Evolutionary conservation across 2,329 filamentous ascomycete species (phyloP).

Genomic region (Colletotrichum shisoi): DNA sequence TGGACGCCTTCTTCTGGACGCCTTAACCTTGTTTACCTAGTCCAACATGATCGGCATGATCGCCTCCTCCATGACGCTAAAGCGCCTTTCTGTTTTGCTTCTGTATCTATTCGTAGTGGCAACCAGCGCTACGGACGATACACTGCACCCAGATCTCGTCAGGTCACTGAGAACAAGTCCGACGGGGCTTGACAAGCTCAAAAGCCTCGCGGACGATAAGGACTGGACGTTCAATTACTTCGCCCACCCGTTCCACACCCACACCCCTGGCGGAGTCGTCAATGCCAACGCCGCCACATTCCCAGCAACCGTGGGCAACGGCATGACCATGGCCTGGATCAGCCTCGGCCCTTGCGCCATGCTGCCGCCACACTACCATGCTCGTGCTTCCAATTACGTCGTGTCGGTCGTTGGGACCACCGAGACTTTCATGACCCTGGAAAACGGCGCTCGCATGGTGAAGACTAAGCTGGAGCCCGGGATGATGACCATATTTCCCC

Average conservation of each 20-base stretch:
- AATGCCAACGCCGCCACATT: slow-evolving; percentile 62
- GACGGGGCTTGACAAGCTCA: slow-evolving; percentile 56
- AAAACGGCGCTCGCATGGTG: slow-evolving; percentile 58
- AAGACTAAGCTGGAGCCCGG: slow-evolving; percentile 52
- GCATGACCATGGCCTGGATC: slow-evolving; percentile 57
- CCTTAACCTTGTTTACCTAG: slow-evolving; percentile 28
- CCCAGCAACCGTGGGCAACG: slow-evolving; percentile 56
- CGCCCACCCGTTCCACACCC: slow-evolving; percentile 52
- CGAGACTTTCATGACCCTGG: slow-evolving; percentile 60
- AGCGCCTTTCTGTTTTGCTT: not conserved
- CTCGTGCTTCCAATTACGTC: slow-evolving; percentile 59
- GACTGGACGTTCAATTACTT: slow-evolving; percentile 62
- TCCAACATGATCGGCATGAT: slow-evolving; percentile 11
- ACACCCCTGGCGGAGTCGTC: slow-evolving; percentile 57
- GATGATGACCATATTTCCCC: slow-evolving; percentile 60
- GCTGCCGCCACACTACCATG: slow-evolving; percentile 60
- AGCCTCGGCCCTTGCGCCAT: slow-evolving; percentile 61
- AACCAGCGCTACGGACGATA: slow-evolving; percentile 27
- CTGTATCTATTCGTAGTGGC: slow-evolving; percentile 5
- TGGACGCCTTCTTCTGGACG: slow-evolving; percentile 15
- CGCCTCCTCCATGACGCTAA: not conserved
- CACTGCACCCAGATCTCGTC: slow-evolving; percentile 43
- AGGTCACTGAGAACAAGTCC: slow-evolving; percentile 49
- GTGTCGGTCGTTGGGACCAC: slow-evolving; percentile 58
- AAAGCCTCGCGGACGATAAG: slow-evolving; percentile 50